A percentile compares a stretch with the other conserved stretches of the same genome.
phyloP scores from a whole-genome alignment of 2,329 filamentous ascomycete species.

The Emericellopsis atlantica region DNA sequence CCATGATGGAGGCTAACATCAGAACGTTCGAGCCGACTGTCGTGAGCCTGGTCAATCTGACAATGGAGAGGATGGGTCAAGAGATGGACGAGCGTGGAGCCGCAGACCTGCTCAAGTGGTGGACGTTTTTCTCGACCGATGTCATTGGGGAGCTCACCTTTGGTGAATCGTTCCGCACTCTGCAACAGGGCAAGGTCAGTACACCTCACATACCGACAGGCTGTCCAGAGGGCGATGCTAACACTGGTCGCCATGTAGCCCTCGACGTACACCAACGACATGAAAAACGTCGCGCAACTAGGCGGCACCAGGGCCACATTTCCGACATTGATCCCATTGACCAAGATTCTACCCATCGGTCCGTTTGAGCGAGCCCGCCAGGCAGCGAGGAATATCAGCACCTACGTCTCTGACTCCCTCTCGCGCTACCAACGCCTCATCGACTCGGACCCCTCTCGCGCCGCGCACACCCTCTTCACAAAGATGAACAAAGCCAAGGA shows the following conservation, averaged over 20 bases:
- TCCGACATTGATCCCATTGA: conserved; percentile 12
- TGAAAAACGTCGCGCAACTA: conserved; percentile 15
- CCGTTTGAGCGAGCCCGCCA: conserved; percentile 6
- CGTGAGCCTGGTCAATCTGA: conserved; percentile 18
- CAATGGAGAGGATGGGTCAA: conserved; percentile 28
- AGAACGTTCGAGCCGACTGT: conserved; percentile 18
- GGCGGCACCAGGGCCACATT: conserved; percentile 13
- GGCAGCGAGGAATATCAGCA: conserved; percentile 5
- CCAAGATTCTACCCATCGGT: conserved; percentile 11
- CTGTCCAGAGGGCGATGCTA: not conserved
- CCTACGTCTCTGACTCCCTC: conserved; percentile 15
- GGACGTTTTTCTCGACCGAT: conserved; percentile 39
- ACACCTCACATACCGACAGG: not conserved
- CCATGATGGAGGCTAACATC: conserved; percentile 23
- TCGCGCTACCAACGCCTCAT: conserved; percentile 12
- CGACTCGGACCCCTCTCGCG: conserved; percentile 7
- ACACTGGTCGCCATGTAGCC: conserved; percentile 18
- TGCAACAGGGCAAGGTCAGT: conserved; percentile 34
- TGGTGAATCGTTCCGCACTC: conserved; percentile 38
- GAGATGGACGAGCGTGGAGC: conserved; percentile 23
- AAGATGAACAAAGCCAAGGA: conserved; percentile 21
- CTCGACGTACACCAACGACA: conserved; percentile 19
- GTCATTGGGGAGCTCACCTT: conserved; percentile 40
- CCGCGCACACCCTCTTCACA: conserved; percentile 20
- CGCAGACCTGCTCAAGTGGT: conserved; percentile 40